These are phyloP conservation scores for Begonia masoniana DNA, from an alignment of 306 rosid genomes.

Conservation along the genomic window DNA sequence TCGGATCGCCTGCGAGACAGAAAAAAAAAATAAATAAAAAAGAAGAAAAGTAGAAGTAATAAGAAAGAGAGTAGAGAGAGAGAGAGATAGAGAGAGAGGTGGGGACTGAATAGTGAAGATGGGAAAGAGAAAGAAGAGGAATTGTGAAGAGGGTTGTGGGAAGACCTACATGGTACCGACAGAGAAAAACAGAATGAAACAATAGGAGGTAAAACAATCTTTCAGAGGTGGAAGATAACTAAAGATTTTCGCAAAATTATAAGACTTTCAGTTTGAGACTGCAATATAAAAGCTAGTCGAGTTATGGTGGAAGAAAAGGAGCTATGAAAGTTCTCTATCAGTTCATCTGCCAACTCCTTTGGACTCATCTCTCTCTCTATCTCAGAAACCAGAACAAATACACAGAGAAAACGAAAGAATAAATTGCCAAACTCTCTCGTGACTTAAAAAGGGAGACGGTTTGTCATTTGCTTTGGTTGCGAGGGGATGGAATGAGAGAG, in stretches of 20 bases:
- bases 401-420: conserved; percentile 38
- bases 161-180: conserved; percentile 79
- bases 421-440: conserved; percentile 38
- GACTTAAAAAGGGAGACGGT: conserved; percentile 46
- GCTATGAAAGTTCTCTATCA: conserved; percentile 99
- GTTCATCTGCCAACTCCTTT: conserved; percentile 66
- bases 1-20: conserved; percentile 58
- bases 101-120: no score
- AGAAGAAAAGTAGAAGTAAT: conserved; percentile 4
- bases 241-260: conserved; percentile 22
- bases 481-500: neutral
- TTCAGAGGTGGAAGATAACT: conserved; percentile 15
- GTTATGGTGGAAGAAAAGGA: conserved; percentile 77
- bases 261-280: conserved; percentile 81
- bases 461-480: conserved; percentile 1
- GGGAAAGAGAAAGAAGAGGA: conserved; percentile 6
- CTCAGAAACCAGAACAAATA: conserved; percentile 31
- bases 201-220: conserved; percentile 13
- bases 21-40: conserved; percentile 9
- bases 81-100: conserved; percentile 7
- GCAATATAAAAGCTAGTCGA: conserved; percentile 69
- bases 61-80: conserved; percentile 4
- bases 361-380: conserved; percentile 18
- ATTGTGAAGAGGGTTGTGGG: conserved; percentile 19
- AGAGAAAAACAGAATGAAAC: conserved; percentile 32